phyloP scores from a whole-genome alignment of 2,329 filamentous ascomycete genomes.

The Alternaria arborescens region DNA sequence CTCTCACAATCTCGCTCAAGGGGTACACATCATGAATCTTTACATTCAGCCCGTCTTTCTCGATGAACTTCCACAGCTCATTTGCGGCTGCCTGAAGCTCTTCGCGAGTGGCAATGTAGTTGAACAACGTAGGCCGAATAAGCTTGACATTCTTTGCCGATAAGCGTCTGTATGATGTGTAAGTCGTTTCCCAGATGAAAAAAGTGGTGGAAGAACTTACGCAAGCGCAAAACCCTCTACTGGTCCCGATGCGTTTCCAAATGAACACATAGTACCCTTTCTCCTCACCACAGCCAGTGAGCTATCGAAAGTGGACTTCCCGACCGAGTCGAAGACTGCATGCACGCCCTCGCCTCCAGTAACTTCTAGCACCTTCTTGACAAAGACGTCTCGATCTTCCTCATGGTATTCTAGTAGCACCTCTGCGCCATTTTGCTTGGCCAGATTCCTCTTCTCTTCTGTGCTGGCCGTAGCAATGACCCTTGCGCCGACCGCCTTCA shows the following conservation, averaged over 20 bases:
- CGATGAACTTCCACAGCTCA: constrained; percentile 77
- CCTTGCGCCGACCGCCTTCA: constrained; percentile 75
- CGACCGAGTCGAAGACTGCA: constrained; percentile 86
- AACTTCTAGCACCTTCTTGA: constrained; percentile 68
- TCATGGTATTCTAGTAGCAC: constrained; percentile 74
- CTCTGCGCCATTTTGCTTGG: constrained; percentile 74
- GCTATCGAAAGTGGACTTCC: constrained; percentile 82
- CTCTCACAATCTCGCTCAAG: constrained; percentile 73
- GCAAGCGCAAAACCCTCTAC: constrained; percentile 73
- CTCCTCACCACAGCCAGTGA: constrained; percentile 76
- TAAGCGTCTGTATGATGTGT: constrained; percentile 56
- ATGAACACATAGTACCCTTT: constrained; percentile 80
- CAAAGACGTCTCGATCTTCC: constrained; percentile 57
- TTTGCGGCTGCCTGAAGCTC: constrained; percentile 75
- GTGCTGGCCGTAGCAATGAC: constrained; percentile 83
- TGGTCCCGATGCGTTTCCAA: constrained; percentile 82
- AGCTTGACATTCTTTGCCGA: constrained; percentile 79
- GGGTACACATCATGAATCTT: constrained; percentile 80
- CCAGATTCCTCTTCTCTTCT: constrained; percentile 74
- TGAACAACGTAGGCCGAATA: constrained; percentile 75
- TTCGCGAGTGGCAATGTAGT: constrained; percentile 66
- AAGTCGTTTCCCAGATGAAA: neutral
- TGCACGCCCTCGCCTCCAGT: constrained; percentile 77
- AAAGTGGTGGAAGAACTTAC: constrained; percentile 58
- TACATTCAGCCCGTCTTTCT: constrained; percentile 73